These are phyloP conservation scores for Apiospora marii DNA, from an alignment of 2,329 filamentous ascomycete genomes.

Conservation along the genomic window DNA sequence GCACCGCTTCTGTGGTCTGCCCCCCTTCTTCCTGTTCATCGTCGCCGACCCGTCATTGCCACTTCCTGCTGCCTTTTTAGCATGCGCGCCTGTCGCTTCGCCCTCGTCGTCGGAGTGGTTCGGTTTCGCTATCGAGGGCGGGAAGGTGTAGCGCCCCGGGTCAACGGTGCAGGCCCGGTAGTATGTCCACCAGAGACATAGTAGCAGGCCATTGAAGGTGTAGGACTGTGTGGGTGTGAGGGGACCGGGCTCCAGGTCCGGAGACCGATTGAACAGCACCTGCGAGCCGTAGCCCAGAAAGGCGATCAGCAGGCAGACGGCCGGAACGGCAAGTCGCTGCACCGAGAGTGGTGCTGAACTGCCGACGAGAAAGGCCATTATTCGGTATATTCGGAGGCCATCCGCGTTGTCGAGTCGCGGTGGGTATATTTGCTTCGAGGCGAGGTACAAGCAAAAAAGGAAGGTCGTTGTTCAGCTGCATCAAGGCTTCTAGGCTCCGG, in stretches of 20 bases:
- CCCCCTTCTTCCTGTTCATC: constrained; percentile 18
- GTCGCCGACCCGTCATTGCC: constrained; percentile 19
- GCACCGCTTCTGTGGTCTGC: constrained; percentile 43
- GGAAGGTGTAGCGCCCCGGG: constrained; percentile 62
- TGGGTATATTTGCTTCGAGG: background rate
- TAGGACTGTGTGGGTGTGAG: constrained; percentile 63
- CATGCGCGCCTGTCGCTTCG: constrained; percentile 30
- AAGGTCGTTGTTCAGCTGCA: background rate
- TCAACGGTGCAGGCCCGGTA: constrained; percentile 65
- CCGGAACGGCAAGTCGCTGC: constrained; percentile 71
- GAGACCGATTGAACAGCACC: constrained; percentile 69
- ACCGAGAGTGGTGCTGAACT: constrained; percentile 43
- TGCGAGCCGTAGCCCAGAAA: constrained; percentile 79
- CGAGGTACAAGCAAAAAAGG: background rate
- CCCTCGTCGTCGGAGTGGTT: constrained; percentile 31
- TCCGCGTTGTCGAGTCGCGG: background rate
- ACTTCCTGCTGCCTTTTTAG: constrained; percentile 29
- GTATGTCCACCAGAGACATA: constrained; percentile 74
- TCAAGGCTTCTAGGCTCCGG: background rate
- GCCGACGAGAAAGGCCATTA: constrained; percentile 44
- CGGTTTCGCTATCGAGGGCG: constrained; percentile 31
- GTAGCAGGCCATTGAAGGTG: constrained; percentile 71
- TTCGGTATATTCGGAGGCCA: background rate
- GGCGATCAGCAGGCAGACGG: constrained; percentile 69
- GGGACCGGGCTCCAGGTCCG: constrained; percentile 66